Base-by-base conservation (phyloP, 2,329 filamentous ascomycete species). In the Corynespora cassiicola region DNA sequence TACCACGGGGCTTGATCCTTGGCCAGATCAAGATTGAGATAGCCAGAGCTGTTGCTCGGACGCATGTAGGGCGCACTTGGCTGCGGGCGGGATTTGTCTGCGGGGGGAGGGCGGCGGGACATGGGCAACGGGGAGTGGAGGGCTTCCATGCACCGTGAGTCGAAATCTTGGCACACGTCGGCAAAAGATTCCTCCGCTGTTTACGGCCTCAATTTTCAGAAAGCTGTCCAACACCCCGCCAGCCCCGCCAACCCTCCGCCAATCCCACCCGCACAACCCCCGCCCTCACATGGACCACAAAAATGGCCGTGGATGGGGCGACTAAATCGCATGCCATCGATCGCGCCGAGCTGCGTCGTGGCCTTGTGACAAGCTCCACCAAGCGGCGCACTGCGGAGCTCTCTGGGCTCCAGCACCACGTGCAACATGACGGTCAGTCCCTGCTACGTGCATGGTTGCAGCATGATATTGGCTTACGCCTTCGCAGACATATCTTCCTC, bases 361-460 rank as follows among this genome's bases (percentile, higher is more conserved):
- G 59, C 35, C 64, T 77, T 42, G 66, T 76, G 27, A 68, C 65
- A 18, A 76, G 72, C 59, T 75, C 73, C 19, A 76, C 74, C 30
- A 77, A 76, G 62, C 66, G 67, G 45, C 61, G 75, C 49, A 70
- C 66, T 39, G 50, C 68, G 20, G 71, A 75, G 61, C 68, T 77
- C 27, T 65, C 70, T 28, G 56, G 57, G 35, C 63, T 76, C 38
- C 66, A 74, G 54, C 70, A 73, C 31, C 65, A 66, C 45, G 62
- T 75, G 45, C 59, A 63, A 36, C 64, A 64, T 53, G 63, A 72
- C 59, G 61, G 74, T 76, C 63, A 61, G 72, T 57, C 36, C 28
- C 14, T 19, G 25, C 33, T 17, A 25, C 35, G 14, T n/a, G 11
- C 12, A 12, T 17, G 32, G n/a, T 14, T 31, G 22, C 14, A 34